Conservation (phyloP, 495 filamentous ascomycete genomes). For the Podospora australis region DNA sequence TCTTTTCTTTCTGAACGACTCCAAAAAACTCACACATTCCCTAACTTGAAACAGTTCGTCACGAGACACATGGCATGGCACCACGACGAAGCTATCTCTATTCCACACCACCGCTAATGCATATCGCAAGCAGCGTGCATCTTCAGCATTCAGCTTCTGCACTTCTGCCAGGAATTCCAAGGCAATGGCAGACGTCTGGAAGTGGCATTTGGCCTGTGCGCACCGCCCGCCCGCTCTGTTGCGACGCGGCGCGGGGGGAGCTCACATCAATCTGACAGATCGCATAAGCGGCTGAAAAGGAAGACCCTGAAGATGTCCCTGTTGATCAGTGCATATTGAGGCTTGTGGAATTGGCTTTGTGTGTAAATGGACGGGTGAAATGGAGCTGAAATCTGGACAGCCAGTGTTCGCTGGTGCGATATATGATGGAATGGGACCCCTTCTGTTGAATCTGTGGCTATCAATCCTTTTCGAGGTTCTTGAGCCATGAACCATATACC, state of each 20-base stretch:
- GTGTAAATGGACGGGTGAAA: no score
- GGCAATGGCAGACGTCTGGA: not conserved
- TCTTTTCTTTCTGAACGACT: no score
- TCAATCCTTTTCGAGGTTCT: no score
- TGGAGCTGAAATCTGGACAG: no score
- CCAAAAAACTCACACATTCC: no score
- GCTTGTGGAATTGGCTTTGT: not conserved
- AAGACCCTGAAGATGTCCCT: no score
- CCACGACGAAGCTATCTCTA: not conserved
- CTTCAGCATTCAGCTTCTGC: not conserved
- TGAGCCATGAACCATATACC: not conserved
- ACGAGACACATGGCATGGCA: not conserved
- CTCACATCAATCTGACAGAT: conserved; percentile 1
- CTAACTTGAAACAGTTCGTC: conserved; percentile 1
- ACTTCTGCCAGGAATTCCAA: conserved; percentile 1
- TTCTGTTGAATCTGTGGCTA: no score
- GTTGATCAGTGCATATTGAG: conserved; percentile 1
- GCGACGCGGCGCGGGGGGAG: conserved; percentile 12
- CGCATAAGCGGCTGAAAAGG: conserved; percentile 7
- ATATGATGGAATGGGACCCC: no score
- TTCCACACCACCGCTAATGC: not conserved
- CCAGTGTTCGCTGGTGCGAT: no score
- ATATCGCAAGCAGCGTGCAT: not conserved
- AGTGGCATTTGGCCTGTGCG: conserved; percentile 2
- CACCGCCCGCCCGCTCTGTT: conserved; percentile 1